Evolutionary conservation across 306 rosid genomes (phyloP).

Genomic region (Pyrus communis): DNA sequence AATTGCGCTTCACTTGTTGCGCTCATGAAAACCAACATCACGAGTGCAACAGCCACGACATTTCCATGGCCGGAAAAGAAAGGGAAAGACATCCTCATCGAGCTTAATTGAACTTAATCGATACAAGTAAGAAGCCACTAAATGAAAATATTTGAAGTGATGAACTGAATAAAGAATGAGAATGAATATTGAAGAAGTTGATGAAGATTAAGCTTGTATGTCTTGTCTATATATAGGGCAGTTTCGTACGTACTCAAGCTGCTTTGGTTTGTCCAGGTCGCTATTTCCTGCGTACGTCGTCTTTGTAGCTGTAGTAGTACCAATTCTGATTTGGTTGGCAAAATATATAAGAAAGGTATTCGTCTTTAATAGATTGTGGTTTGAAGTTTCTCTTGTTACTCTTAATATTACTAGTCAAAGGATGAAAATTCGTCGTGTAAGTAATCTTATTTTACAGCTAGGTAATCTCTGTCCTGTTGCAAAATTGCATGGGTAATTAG

Average conservation of each 20-base stretch:
- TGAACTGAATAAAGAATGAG: neutral
- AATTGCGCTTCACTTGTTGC: conserved; percentile 38
- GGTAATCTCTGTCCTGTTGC: no score
- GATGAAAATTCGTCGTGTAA: neutral
- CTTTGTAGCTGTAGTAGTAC: neutral
- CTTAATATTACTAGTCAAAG: neutral
- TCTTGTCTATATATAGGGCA: conserved; percentile 4
- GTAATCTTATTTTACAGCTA: neutral
- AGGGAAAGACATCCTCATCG: neutral
- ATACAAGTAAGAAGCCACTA: neutral
- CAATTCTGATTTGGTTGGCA: neutral
- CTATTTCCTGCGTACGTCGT: neutral
- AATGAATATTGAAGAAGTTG: neutral
- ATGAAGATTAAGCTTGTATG: neutral
- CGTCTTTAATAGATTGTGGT: neutral
- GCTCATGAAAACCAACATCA: conserved; percentile 11
- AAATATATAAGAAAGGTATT: neutral
- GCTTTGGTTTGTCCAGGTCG: neutral
- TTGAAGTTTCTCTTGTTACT: neutral
- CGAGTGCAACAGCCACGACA: neutral
- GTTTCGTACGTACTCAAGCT: neutral
- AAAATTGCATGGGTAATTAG: no score
- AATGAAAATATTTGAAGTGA: neutral
- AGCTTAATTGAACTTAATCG: neutral
- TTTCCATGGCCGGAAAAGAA: neutral